phyloP scores from a whole-genome alignment of 495 filamentous ascomycete species.

The Xylaria castorea region DNA sequence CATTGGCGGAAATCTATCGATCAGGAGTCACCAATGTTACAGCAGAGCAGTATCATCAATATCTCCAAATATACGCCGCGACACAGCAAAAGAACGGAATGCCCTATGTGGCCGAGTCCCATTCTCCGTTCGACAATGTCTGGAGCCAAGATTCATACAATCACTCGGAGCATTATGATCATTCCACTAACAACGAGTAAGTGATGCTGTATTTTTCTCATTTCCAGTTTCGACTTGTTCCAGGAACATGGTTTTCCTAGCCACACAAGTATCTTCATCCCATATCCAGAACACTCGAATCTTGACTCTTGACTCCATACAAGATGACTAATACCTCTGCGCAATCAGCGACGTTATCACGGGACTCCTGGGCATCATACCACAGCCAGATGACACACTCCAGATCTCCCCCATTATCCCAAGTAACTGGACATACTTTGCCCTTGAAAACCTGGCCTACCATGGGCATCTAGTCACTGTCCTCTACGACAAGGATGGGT shows the following conservation, averaged over 20 bases:
- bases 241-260: background rate
- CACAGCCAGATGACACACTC: constrained; percentile 44
- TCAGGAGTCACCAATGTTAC: constrained; percentile 39
- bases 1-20: constrained; percentile 46
- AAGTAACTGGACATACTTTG: constrained; percentile 52
- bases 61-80: constrained; percentile 47
- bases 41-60: constrained; percentile 45
- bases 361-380: constrained; percentile 51
- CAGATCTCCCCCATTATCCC: constrained; percentile 51
- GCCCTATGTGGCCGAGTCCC: constrained; percentile 55
- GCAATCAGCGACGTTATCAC: constrained; percentile 50
- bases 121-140: constrained; percentile 47
- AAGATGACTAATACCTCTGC: background rate
- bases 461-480: constrained; percentile 52
- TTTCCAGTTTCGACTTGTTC: background rate
- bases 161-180: constrained; percentile 55
- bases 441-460: constrained; percentile 52
- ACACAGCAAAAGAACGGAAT: constrained; percentile 53
- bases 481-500: constrained; percentile 49
- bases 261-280: background rate
- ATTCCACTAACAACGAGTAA: constrained; percentile 53
- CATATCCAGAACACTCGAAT: background rate
- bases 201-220: background rate
- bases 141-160: constrained; percentile 51
- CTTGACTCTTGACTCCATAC: background rate